A percentile compares a stretch with the other conserved stretches of the same genome.
Evolutionary conservation across 495 filamentous ascomycete species (phyloP).

Genomic region (Daldinia decipiens): DNA sequence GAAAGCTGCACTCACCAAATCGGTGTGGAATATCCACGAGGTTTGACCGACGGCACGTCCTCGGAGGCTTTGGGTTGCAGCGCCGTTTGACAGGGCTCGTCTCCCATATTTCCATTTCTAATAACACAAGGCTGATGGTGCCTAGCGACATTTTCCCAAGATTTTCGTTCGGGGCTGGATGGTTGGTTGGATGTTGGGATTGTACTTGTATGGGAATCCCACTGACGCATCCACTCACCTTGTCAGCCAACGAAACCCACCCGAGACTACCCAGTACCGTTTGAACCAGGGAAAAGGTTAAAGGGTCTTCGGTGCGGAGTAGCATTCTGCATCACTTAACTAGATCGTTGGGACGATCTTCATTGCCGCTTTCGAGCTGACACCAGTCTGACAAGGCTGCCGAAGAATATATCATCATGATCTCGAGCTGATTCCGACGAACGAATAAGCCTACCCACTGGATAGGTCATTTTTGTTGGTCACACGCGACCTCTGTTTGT

Average conservation of each 20-base stretch:
- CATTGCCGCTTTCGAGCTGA: conserved; percentile 38
- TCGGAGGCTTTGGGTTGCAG: conserved; percentile 8
- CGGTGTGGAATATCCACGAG: neutral
- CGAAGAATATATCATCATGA: conserved; percentile 7
- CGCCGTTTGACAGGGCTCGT: conserved; percentile 14
- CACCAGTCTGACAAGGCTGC: conserved; percentile 40
- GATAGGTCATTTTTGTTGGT: neutral
- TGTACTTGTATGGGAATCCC: conserved; percentile 2
- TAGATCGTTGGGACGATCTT: conserved; percentile 45
- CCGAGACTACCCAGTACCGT: conserved; percentile 16
- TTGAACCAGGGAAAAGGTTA: conserved; percentile 17
- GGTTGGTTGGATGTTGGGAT: conserved; percentile 16
- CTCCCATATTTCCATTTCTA: conserved; percentile 13
- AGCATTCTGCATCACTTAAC: conserved; percentile 31
- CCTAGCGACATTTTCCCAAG: conserved; percentile 12
- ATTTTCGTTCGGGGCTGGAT: conserved; percentile 35
- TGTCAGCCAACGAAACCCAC: conserved; percentile 13
- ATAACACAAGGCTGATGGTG: conserved; percentile 38
- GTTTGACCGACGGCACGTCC: conserved; percentile 3
- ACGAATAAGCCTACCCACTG: neutral
- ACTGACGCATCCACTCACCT: conserved; percentile 4
- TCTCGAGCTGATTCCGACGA: conserved; percentile 16
- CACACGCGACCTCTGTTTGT: neutral
- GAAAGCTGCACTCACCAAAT: neutral
- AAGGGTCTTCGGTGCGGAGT: conserved; percentile 23